A percentile compares a stretch with the other conserved stretches of the same genome.
These are phyloP conservation scores for Lactarius tabidus DNA, from an alignment of 768 basidiomycete genomes.

Conservation along the genomic window DNA sequence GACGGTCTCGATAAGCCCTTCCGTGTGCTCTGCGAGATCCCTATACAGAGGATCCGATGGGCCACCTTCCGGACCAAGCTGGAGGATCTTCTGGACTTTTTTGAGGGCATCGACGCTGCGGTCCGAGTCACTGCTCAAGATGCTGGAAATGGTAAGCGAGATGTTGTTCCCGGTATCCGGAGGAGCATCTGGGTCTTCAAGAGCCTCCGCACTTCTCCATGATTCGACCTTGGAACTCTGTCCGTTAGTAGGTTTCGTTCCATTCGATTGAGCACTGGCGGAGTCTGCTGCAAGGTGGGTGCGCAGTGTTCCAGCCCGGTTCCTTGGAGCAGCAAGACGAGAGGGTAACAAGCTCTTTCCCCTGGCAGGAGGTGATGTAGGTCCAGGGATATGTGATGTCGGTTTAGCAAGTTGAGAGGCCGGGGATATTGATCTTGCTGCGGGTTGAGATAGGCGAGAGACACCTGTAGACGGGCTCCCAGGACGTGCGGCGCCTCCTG, in stretches of 20 bases:
- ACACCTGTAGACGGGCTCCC: slow-evolving; percentile 43
- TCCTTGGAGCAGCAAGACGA: slow-evolving; percentile 62
- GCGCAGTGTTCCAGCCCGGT: slow-evolving; percentile 37
- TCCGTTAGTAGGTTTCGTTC: slow-evolving; percentile 11
- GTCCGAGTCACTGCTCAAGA: slow-evolving; percentile 79
- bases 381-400: slow-evolving; percentile 32
- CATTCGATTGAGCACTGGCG: slow-evolving; percentile 1
- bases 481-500: slow-evolving; percentile 45
- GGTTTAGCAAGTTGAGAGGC: slow-evolving; percentile 30
- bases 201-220: slow-evolving; percentile 17
- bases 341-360: slow-evolving; percentile 74
- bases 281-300: slow-evolving; percentile 10
- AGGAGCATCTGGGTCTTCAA: slow-evolving; percentile 24
- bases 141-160: slow-evolving; percentile 80
- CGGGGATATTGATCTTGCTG: slow-evolving; percentile 38
- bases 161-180: slow-evolving; percentile 51
- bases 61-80: slow-evolving; percentile 69
- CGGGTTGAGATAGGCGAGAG: slow-evolving; percentile 43
- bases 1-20: slow-evolving; percentile 86
- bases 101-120: slow-evolving; percentile 93
- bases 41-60: slow-evolving; percentile 65
- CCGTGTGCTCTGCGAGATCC: slow-evolving; percentile 72
- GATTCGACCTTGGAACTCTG: slow-evolving; percentile 23
- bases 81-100: slow-evolving; percentile 82
- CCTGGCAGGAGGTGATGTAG: slow-evolving; percentile 41